A percentile compares a stretch with the other conserved stretches of the same genome.
Evolutionary conservation across 2,329 filamentous ascomycete species (phyloP).

Genomic region (Penicillium aurantiogriseum): DNA sequence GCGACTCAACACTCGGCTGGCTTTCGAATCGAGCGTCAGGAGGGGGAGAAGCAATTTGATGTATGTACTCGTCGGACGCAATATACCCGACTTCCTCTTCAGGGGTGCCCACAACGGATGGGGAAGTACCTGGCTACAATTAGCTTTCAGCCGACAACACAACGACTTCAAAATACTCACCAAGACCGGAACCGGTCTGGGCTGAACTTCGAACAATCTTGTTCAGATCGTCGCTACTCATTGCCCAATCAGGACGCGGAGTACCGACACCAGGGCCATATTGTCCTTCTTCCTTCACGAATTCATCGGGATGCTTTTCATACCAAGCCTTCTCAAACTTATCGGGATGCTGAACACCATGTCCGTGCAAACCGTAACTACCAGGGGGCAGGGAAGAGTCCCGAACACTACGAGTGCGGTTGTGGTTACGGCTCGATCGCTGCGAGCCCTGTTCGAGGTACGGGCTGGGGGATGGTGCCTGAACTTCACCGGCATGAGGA

Average conservation of each 20-base stretch:
- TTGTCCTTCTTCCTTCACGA: constrained; percentile 69
- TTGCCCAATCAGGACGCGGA: constrained; percentile 70
- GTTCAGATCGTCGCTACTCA: constrained; percentile 88
- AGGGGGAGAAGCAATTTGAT: constrained; percentile 68
- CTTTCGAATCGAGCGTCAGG: constrained; percentile 45
- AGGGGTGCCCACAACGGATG: constrained; percentile 68
- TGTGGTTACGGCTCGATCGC: constrained; percentile 57
- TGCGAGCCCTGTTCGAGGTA: constrained; percentile 47
- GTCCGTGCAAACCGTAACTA: constrained; percentile 90
- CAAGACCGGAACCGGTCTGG: constrained; percentile 50
- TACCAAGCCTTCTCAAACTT: constrained; percentile 91
- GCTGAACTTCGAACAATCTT: constrained; percentile 77
- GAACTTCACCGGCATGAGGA: constrained; percentile 87
- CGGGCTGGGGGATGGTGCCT: constrained; percentile 82
- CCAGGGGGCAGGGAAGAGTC: constrained; percentile 74
- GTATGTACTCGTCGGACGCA: constrained; percentile 79
- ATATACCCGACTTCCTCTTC: constrained; percentile 89
- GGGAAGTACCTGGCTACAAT: constrained; percentile 58
- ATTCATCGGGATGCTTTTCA: constrained; percentile 80
- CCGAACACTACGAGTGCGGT: constrained; percentile 69
- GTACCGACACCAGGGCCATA: constrained; percentile 60
- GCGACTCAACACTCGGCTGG: constrained; percentile 51
- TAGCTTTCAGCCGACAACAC: constrained; percentile 6
- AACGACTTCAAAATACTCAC: constrained; percentile 41
- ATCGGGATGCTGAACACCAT: constrained; percentile 72